Percentiles rank a stretch among this genome's conserved stretches.
These are phyloP conservation scores for Fomitopsis palustris DNA, from an alignment of 1,284 basidiomycete species.

Conservation along the genomic window DNA sequence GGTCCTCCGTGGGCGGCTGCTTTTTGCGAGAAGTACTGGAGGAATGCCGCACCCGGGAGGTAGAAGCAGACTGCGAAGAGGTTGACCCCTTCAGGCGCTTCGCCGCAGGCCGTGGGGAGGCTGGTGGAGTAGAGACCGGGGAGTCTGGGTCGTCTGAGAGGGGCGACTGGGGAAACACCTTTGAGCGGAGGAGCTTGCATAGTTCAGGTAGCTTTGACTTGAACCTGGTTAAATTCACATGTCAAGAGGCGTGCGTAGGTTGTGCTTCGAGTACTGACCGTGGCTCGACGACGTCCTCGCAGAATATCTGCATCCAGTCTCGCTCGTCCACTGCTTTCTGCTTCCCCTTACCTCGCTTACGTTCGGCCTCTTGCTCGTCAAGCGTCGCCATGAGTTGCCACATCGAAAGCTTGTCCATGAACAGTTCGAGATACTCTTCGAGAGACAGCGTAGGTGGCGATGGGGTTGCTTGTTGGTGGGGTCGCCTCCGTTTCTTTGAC, in stretches of 20 bases:
- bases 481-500: conserved; percentile 26
- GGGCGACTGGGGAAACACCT: conserved; percentile 60
- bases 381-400: conserved; percentile 61
- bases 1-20: not conserved
- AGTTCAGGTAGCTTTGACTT: conserved; percentile 46
- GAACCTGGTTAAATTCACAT: conserved; percentile 44
- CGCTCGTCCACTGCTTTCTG: conserved; percentile 33
- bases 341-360: conserved; percentile 17
- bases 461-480: conserved; percentile 31
- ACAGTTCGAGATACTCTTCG: conserved; percentile 58
- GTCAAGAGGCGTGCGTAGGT: not conserved
- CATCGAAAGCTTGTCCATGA: conserved; percentile 73
- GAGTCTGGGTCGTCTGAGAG: conserved; percentile 46
- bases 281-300: conserved; percentile 58
- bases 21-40: conserved; percentile 8
- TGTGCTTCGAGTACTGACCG: conserved; percentile 41
- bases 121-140: conserved; percentile 25
- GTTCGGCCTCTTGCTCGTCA: conserved; percentile 23
- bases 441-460: conserved; percentile 21
- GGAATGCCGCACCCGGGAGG: conserved; percentile 10
- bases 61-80: not conserved
- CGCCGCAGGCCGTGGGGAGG: conserved; percentile 14
- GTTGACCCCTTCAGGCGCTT: conserved; percentile 19
- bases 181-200: conserved; percentile 57
- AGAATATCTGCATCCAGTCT: conserved; percentile 74